Percentiles rank a stretch among this genome's conserved stretches.
Conservation (phyloP, 169 alveolate species). For the Toxoplasma gondii region DNA sequence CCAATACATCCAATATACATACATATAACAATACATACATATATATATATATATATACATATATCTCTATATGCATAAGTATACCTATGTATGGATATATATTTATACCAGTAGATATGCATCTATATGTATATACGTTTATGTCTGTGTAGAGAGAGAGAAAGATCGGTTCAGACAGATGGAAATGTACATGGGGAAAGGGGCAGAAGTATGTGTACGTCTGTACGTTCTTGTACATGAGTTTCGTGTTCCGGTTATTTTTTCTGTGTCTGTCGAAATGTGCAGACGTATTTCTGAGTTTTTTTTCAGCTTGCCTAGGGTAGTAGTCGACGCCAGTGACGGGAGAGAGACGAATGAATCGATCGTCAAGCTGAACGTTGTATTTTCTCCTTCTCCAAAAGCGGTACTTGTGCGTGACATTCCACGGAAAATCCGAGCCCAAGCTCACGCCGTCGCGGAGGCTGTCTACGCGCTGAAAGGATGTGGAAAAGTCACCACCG, state of each 20-base stretch:
- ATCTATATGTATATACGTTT: neutral
- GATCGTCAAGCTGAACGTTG: conserved; percentile 73
- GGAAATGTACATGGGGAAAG: no score
- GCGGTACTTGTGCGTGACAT: conserved; percentile 74
- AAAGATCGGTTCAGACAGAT: neutral
- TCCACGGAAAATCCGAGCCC: conserved; percentile 84
- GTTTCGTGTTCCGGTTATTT: no score
- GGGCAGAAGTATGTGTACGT: no score
- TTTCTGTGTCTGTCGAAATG: no score
- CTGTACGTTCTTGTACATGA: no score
- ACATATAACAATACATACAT: no score
- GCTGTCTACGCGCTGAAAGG: conserved; percentile 63
- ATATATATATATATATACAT: no score
- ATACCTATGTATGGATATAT: no score
- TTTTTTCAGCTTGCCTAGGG: conserved; percentile 8
- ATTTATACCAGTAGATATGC: neutral
- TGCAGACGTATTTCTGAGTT: no score
- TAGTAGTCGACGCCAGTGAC: conserved; percentile 41
- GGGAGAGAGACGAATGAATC: conserved; percentile 20
- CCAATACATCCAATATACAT: no score
- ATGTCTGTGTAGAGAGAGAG: neutral
- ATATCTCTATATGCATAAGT: no score
- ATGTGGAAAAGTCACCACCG: no score
- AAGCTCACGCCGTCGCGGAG: conserved; percentile 83
- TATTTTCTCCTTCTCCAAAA: conserved; percentile 82